Base-by-base conservation (phyloP, 371 early-diverging fungal genomes). In the Phascolomyces articulosus region DNA sequence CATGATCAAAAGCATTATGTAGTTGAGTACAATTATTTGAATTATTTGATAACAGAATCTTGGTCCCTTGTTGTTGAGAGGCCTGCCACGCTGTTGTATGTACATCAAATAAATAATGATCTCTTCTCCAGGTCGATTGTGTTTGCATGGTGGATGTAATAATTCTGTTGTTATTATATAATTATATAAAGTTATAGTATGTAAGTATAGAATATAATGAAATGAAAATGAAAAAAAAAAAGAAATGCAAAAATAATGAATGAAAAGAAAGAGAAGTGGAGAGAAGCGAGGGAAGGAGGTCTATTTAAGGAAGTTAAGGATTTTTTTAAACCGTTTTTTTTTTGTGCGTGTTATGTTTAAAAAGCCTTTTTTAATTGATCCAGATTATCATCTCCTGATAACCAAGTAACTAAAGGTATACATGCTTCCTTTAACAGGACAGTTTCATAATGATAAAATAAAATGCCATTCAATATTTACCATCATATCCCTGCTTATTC, bases 381-480 rank as follows among this genome's bases (percentile, higher is more conserved):
- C 65, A 78, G 63, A 28, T 78, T 70, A 21, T 79, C 73, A 27
- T n/a, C n/a, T n/a, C 75, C 58, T 11, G 85, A 71, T 2, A 85
- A 79, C 88, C 88, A 88, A 18, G 83, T 76, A 29, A 84, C 85
- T 13, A 88, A 71, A 15, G 88, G 88, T n/a, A n/a, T n/a, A n/a
- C 3, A 87, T 86, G 16, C 72, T 72, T 13, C 85, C 86, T 3
- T 79, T 70, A 0, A 75, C 79, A 62, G 86, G 86, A 57, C 82
- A 0, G 85, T 74, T 62, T 79, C 72, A 34, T 75, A 75, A 66
- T 85, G 86, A 74, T 84, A 88, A 54, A 88, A 82, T 21, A 86
- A 68, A 3, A 86, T 63, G 0, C 88, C 88, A 67, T 85, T 87
- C 13, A 85, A n/a, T n/a, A 69, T 1, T 72, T 70, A 55, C 69